Base-by-base conservation (phyloP, 164 flowering plant species). In the Platanus orientalis region DNA sequence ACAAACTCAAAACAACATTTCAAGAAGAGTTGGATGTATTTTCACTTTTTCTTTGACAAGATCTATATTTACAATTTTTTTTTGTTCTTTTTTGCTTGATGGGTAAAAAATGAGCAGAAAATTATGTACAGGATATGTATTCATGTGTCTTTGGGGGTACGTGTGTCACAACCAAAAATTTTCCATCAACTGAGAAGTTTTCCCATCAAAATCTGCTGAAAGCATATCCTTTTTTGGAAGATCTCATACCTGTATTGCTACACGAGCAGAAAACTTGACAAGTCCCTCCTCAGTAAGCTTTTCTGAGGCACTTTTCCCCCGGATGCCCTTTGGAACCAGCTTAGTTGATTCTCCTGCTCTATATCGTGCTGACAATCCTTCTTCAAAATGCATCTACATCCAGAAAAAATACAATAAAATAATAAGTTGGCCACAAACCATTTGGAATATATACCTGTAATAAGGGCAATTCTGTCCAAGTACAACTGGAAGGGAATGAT, bases 241-340 rank as follows among this genome's bases (percentile, higher is more conserved):
- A 55, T 54, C 57, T 30, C 50, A 40, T 75, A 94, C 99, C 90
- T 95, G 99, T 50, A 91, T 83, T 44, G 90, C 76, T 23, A 89
- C 88, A 55, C 98, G 81, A 56, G 96, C 86, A 71, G 96, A 87
- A 50, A 92, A 83, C 68, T 88, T 95, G 47, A 92, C 83, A 66
- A 95, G 88, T 25, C 86, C 99, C 74, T 92, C 97, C 74, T 92
- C 97, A 61, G 86, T 77, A n/a, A 94, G 96, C 76, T 94, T 94
- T 69, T 85, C 95, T 57, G 88, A 83, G 36, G 97, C 99, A 74
- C 79, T 84, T 79, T 83, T 91, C 57, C 94, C 97, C 58, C 99
- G 87, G 28, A 75, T 56, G 24, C 91, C 89, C 81, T 88, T 95
- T 24, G 89, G 71, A 25, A 85, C 80, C 68, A 84, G 76, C 75